A percentile compares a stretch with the other conserved stretches of the same genome.
These are phyloP conservation scores for Plasmodium coatneyi DNA, from an alignment of 169 alveolate genomes.

Conservation along the genomic window DNA sequence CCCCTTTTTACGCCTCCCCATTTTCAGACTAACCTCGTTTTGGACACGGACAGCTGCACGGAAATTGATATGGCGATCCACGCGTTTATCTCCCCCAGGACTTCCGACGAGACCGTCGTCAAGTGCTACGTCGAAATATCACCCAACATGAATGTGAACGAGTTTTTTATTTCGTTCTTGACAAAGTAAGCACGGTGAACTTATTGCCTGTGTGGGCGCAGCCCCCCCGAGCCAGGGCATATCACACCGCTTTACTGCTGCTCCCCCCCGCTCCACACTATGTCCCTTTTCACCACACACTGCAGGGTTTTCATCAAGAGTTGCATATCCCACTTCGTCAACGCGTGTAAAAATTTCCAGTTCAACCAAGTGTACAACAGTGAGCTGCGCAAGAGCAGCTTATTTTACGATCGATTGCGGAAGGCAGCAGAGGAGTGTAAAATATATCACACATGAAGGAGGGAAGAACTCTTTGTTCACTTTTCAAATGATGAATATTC, in stretches of 20 bases:
- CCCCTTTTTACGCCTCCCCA: not conserved
- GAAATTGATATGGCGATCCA: constrained; percentile 59
- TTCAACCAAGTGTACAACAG: constrained; percentile 18
- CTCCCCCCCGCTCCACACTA: not conserved
- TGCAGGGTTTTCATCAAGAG: constrained; percentile 61
- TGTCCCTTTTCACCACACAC: not conserved
- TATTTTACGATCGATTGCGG: constrained; percentile 33
- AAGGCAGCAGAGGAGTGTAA: constrained; percentile 48
- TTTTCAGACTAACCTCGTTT: constrained; percentile 6
- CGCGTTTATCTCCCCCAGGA: constrained; percentile 34
- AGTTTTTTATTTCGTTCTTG: constrained; percentile 26
- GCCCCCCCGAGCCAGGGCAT: not conserved
- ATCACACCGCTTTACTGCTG: not conserved
- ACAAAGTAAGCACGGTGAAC: constrained; percentile 27
- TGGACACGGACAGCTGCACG: constrained; percentile 20
- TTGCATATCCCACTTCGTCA: constrained; percentile 37
- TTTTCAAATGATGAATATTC: not conserved
- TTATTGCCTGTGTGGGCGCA: not conserved
- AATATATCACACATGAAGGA: constrained; percentile 1
- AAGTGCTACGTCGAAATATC: constrained; percentile 63
- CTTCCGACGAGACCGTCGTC: constrained; percentile 4
- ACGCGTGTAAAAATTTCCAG: constrained; percentile 34
- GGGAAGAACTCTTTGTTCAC: not conserved
- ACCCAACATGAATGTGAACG: constrained; percentile 27
- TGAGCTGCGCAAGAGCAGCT: constrained; percentile 8